Conservation (phyloP, 257 asterid species). For the Solanum appendiculatum region DNA sequence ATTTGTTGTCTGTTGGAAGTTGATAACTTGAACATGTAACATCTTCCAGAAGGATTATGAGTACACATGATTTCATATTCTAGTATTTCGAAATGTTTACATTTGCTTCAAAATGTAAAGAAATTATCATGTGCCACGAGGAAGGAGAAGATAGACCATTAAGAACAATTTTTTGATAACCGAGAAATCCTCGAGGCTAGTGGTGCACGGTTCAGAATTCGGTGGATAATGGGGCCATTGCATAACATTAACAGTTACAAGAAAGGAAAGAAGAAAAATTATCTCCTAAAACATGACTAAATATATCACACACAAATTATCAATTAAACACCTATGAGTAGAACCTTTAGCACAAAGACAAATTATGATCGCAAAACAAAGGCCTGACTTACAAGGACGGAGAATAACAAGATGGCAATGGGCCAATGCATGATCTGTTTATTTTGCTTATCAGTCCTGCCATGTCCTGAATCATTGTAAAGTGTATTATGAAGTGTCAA, state of each 20-base stretch:
- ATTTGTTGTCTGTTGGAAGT: background rate
- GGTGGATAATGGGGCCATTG: background rate
- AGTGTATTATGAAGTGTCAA: background rate
- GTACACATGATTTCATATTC: background rate
- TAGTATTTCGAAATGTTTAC: background rate
- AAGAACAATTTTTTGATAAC: background rate
- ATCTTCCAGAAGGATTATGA: background rate
- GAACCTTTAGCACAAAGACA: background rate
- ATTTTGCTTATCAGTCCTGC: conserved; percentile 97
- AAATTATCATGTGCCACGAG: background rate
- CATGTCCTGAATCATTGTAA: conserved; percentile 73
- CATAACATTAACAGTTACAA: background rate
- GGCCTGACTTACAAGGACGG: conserved; percentile 67
- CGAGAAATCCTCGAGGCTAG: background rate
- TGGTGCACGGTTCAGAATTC: background rate
- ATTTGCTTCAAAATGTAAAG: background rate
- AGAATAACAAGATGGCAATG: conserved; percentile 94
- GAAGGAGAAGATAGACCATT: background rate
- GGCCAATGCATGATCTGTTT: conserved; percentile 91
- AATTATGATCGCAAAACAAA: background rate
- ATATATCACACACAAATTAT: background rate
- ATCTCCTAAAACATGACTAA: background rate
- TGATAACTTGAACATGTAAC: background rate
- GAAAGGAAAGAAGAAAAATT: background rate
- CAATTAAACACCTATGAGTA: background rate